phyloP scores from a whole-genome alignment of 495 filamentous ascomycete genomes.

The Darksidea phi region DNA sequence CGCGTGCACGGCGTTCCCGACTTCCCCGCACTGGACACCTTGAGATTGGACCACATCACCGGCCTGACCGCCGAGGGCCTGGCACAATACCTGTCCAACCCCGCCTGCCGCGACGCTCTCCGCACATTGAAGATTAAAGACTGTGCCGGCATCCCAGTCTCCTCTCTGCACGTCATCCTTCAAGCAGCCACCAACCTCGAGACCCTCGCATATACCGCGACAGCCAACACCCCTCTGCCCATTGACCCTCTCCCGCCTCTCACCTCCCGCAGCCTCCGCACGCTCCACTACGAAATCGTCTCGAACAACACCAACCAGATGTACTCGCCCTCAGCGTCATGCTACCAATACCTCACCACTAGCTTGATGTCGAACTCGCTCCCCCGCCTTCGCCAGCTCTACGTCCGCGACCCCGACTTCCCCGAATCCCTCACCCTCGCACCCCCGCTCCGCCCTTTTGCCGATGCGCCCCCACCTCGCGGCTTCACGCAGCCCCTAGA shows the following conservation, averaged over 20 bases:
- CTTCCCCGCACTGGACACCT: slow-evolving; percentile 67
- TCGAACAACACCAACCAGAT: slow-evolving; percentile 55
- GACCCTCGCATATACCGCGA: slow-evolving; percentile 64
- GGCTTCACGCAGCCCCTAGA: slow-evolving; percentile 64
- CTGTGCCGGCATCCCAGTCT: slow-evolving; percentile 59
- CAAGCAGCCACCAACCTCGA: slow-evolving; percentile 59
- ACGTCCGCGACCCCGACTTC: slow-evolving; percentile 81
- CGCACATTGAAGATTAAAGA: slow-evolving; percentile 61
- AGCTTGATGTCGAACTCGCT: slow-evolving; percentile 75
- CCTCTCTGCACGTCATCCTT: slow-evolving; percentile 63
- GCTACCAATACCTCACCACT: slow-evolving; percentile 82
- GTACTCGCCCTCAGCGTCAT: slow-evolving; percentile 61
- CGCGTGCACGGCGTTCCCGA: slow-evolving; percentile 58
- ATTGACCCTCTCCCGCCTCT: slow-evolving; percentile 60
- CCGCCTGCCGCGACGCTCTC: slow-evolving; percentile 53
- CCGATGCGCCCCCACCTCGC: slow-evolving; percentile 40
- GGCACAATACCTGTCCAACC: slow-evolving; percentile 57
- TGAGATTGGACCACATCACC: slow-evolving; percentile 66
- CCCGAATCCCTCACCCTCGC: slow-evolving; percentile 70
- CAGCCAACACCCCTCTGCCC: slow-evolving; percentile 65
- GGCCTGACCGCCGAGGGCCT: slow-evolving; percentile 70
- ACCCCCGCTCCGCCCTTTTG: slow-evolving; percentile 57
- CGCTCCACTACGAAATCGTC: slow-evolving; percentile 79
- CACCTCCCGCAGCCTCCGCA: slow-evolving; percentile 62
- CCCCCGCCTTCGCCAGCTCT: slow-evolving; percentile 69